phyloP scores from a whole-genome alignment of 2,329 filamentous ascomycete genomes.

The Fusarium abutilonis region DNA sequence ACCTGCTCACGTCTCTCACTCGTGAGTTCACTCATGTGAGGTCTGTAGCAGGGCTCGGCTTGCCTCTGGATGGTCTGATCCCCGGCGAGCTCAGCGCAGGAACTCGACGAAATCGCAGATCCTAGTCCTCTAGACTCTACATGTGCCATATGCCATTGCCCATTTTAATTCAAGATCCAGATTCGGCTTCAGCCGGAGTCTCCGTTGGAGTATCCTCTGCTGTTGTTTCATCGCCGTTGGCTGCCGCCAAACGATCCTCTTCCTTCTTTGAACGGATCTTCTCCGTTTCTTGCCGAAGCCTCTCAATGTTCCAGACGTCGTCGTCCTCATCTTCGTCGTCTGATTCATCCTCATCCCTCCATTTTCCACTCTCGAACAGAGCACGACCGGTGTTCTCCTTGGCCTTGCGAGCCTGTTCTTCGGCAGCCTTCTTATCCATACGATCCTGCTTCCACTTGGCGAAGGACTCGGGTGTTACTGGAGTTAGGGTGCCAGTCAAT shows the following conservation, averaged over 20 bases:
- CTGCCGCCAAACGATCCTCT: slow-evolving; percentile 68
- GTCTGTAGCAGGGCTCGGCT: slow-evolving; percentile 46
- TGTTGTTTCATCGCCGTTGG: slow-evolving; percentile 30
- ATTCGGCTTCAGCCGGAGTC: slow-evolving; percentile 35
- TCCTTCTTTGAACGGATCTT: slow-evolving; percentile 77
- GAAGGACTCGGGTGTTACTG: slow-evolving; percentile 91
- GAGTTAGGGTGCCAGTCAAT: slow-evolving; percentile 88
- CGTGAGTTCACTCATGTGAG: slow-evolving; percentile 30
- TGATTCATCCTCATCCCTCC: slow-evolving; percentile 74
- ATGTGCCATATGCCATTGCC: slow-evolving; percentile 27
- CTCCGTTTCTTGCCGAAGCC: slow-evolving; percentile 86
- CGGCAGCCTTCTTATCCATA: slow-evolving; percentile 93
- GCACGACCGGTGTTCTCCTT: slow-evolving; percentile 96
- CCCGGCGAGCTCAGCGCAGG: slow-evolving; percentile 38
- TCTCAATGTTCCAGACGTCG: slow-evolving; percentile 78
- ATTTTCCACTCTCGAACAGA: slow-evolving; percentile 96
- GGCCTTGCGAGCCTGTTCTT: slow-evolving; percentile 86
- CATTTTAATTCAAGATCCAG: slow-evolving; percentile 40
- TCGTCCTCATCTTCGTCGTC: slow-evolving; percentile 70
- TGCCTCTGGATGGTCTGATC: slow-evolving; percentile 45
- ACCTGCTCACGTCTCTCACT: slow-evolving; percentile 42
- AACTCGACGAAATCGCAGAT: slow-evolving; percentile 43
- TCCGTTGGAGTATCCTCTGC: slow-evolving; percentile 32
- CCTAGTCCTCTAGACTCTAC: slow-evolving; percentile 38
- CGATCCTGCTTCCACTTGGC: slow-evolving; percentile 98